Base-by-base conservation (phyloP, 352 stramenopile genomes). In the Elongisporangium prolatum region DNA sequence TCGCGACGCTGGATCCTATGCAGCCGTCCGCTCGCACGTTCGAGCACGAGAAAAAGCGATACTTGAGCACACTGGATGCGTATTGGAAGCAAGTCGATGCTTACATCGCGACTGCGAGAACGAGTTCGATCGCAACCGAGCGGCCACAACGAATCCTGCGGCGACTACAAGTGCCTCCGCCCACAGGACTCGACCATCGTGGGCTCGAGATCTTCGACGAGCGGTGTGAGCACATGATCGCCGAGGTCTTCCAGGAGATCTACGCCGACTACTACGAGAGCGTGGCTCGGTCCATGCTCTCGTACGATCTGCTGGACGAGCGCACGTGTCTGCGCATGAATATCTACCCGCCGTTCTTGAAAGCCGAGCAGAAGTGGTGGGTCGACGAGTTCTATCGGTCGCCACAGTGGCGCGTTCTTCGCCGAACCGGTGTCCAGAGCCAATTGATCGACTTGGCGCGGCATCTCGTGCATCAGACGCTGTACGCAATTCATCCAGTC, bases 291-390 rank as follows among this genome's bases (percentile, higher is more conserved):
- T 76, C 82, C 21, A 94, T 97, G 76, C 71, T 98, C 7, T 68
- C 91, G 24, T 98, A 97, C 57, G 85, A 94, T 56, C 64, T 98
- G 3, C 63, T 93, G 10, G 88, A 97, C 58, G 75, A 80, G 0
- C 78, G 69, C 11, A 66, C 67, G 50, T 89, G 80, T 28, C 60
- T 81, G 59, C 71, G 75, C 22, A 77, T 97, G 61, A 86, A 87
- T 50, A 96, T 98, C 55, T 88, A 97, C 44, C 74, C 71, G 13
- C 72, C 76, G 21, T 93, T 93, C 55, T 60, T 97, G 48, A 66
- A 75, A 24, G 87, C 87, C 0, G 73, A 89, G 61, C 79, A 95
- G 21, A 88, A 89, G 54, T 96, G 86, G 87, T 97, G 90, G 90
- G 66, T 84, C 11, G 79, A 94, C 50, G 80, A 87, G 24, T 61